phyloP scores from a whole-genome alignment of 2,329 filamentous ascomycete genomes.

The Pleurostoma richardsiae region DNA sequence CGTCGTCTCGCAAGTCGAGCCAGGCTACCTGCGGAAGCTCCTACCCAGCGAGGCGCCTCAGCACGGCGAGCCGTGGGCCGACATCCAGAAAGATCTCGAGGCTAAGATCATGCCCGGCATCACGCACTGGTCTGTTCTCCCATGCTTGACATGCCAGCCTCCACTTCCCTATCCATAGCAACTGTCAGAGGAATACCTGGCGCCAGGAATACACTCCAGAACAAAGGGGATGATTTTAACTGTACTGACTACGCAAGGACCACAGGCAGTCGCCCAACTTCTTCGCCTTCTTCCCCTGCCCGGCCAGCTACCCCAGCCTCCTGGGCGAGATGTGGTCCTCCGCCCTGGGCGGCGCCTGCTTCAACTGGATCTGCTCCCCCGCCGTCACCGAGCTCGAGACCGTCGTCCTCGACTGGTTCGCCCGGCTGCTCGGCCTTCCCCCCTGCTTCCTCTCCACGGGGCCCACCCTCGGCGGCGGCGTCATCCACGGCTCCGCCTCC shows the following conservation, averaged over 20 bases:
- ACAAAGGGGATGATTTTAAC: background rate
- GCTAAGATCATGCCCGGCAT: slow-evolving; percentile 84
- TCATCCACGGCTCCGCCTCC: slow-evolving; percentile 89
- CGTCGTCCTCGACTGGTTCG: slow-evolving; percentile 87
- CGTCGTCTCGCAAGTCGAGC: slow-evolving; percentile 73
- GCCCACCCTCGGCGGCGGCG: slow-evolving; percentile 71
- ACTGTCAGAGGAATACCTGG: no score
- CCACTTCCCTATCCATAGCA: no score
- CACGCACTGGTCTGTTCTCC: slow-evolving; percentile 66
- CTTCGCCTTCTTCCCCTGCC: slow-evolving; percentile 91
- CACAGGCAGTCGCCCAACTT: slow-evolving; percentile 79
- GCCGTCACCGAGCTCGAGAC: slow-evolving; percentile 93
- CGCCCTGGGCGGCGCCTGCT: slow-evolving; percentile 83
- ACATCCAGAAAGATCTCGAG: slow-evolving; percentile 80
- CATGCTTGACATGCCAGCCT: no score
- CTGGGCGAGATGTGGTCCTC: slow-evolving; percentile 90
- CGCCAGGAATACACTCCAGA: no score
- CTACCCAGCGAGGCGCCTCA: slow-evolving; percentile 64
- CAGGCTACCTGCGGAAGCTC: slow-evolving; percentile 78
- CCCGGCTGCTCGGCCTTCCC: slow-evolving; percentile 68
- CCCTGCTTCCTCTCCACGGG: slow-evolving; percentile 68
- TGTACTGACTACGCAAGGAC: background rate
- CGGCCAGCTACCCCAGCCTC: slow-evolving; percentile 76
- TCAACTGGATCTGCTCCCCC: slow-evolving; percentile 96
- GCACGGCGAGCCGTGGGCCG: slow-evolving; percentile 66